Evolutionary conservation across 176 grass and related monocot species (phyloP), one percentile per base, ranked within the genome.

Genomic region (Musa acuminata): DNA sequence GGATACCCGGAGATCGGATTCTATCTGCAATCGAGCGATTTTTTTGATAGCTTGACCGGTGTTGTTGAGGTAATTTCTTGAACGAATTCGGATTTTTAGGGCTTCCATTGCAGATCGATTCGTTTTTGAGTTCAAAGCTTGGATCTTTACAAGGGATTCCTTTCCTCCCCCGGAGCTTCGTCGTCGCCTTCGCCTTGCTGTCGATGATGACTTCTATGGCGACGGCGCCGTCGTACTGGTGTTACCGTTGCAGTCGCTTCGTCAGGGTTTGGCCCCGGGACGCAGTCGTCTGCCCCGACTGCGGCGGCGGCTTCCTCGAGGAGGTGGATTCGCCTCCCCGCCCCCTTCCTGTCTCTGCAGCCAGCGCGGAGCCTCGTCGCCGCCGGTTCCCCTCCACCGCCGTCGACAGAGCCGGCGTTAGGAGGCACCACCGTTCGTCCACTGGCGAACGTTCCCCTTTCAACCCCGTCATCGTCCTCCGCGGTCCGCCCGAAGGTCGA

Each of bases 391-490:
- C 57, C n/a, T 58, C 55, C 17, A n/a, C 57, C n/a, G 13, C 4
- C 8, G 57, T 60, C 14, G 57, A 19, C 57, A 6, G 57, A 60
- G 57, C 17, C n/a, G 17, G 17, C 1, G 17, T n/a, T 60, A 8
- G 57, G 16, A 19, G 26, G 14, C 29, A 16, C 29, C 67, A 4
- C 0, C 67, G 43, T 16, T 12, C 29, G 17, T 69, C 67, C 35
- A 9, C 35, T 1, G 13, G 10, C 16, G 67, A 69, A 13, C 67
- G 67, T 14, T 69, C 67, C 1, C 67, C 67, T 7, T 69, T 69
- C 29, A 69, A 69, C 16, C 67, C 67, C 67, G 67, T 69, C 67
- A 69, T 69, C 67, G 67, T 69, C 13, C 67, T 69, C 11, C 67
- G 67, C 67, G 67, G 67, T n/a, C 67, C 67, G 35, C 48, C 27